Evolutionary conservation across 2,329 filamentous ascomycete species (phyloP).

Genomic region (Trichoderma pleuroti): DNA sequence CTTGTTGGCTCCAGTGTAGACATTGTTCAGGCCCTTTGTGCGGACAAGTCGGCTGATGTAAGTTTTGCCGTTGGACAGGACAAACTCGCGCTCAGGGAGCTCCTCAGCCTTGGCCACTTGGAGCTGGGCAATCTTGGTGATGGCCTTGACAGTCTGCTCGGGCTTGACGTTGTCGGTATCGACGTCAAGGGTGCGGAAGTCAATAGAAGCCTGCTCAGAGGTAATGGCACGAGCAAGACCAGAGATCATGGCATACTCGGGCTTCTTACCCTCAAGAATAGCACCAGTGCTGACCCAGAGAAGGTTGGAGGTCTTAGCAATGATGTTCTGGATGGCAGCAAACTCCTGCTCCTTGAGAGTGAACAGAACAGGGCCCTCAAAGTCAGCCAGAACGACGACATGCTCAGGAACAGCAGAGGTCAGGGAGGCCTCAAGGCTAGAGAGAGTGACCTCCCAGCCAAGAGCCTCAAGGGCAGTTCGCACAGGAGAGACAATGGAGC

Average conservation of each 20-base stretch:
- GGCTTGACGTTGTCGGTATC: conserved; percentile 21
- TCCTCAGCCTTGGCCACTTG: conserved; percentile 19
- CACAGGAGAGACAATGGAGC: conserved; percentile 19
- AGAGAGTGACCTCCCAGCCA: conserved; percentile 20
- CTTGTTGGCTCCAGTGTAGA: conserved; percentile 18
- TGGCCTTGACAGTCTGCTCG: conserved; percentile 17
- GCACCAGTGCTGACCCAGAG: conserved; percentile 31
- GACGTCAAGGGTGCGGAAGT: conserved; percentile 26
- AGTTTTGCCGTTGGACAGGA: conserved; percentile 23
- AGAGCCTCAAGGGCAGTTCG: conserved; percentile 20
- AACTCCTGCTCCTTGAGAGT: conserved; percentile 28
- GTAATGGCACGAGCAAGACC: conserved; percentile 26
- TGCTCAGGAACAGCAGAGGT: conserved; percentile 19
- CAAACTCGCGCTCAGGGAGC: conserved; percentile 25
- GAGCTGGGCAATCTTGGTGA: conserved; percentile 19
- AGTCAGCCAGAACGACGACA: conserved; percentile 30
- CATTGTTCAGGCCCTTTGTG: conserved; percentile 22
- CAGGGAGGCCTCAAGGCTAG: background rate
- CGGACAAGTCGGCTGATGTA: conserved; percentile 28
- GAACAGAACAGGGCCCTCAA: conserved; percentile 29
- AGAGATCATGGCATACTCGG: conserved; percentile 27
- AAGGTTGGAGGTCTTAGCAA: conserved; percentile 24
- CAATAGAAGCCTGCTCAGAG: conserved; percentile 28
- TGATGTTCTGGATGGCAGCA: conserved; percentile 26
- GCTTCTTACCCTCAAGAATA: conserved; percentile 25